These are phyloP conservation scores for Paraglomus brasilianum DNA, from an alignment of 192 early-diverging fungal genomes.

Conservation along the genomic window DNA sequence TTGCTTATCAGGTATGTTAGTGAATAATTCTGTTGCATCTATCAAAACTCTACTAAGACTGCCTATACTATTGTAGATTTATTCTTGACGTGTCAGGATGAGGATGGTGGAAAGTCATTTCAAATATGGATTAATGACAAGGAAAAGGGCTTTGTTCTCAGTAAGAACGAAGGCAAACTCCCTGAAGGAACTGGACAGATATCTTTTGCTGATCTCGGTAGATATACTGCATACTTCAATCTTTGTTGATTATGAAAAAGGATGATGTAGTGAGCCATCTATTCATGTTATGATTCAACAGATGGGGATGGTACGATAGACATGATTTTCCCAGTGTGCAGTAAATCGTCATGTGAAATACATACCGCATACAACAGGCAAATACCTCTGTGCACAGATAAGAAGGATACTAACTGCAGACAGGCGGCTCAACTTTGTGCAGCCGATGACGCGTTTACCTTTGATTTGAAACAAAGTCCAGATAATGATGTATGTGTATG, in stretches of 20 bases:
- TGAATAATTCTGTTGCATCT: neutral
- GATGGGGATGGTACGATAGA: conserved; percentile 91
- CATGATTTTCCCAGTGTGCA: conserved; percentile 73
- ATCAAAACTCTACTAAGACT: neutral
- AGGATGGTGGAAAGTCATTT: conserved; percentile 43
- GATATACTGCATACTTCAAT: neutral
- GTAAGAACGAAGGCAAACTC: conserved; percentile 55
- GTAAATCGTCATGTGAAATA: conserved; percentile 54
- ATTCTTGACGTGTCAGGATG: conserved; percentile 69
- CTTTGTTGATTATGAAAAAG: neutral
- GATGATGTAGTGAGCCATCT: neutral
- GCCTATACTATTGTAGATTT: conserved; percentile 47
- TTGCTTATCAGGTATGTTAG: conserved; percentile 68
- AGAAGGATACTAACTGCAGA: conserved; percentile 56
- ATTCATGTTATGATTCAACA: conserved; percentile 36
- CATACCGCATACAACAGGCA: conserved; percentile 81
- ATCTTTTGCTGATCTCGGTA: conserved; percentile 87
- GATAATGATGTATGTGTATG: conserved; percentile 35
- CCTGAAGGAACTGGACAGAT: conserved; percentile 71
- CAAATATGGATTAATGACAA: conserved; percentile 77
- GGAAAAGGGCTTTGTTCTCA: conserved; percentile 62
- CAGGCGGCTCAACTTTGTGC: conserved; percentile 68
- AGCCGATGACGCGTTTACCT: conserved; percentile 66
- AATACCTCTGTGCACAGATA: conserved; percentile 69
- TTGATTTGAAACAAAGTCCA: conserved; percentile 52